Evolutionary conservation across 257 asterid species (phyloP), one percentile per base, ranked within the genome.

Genomic region (Leptodermis oblonga): DNA sequence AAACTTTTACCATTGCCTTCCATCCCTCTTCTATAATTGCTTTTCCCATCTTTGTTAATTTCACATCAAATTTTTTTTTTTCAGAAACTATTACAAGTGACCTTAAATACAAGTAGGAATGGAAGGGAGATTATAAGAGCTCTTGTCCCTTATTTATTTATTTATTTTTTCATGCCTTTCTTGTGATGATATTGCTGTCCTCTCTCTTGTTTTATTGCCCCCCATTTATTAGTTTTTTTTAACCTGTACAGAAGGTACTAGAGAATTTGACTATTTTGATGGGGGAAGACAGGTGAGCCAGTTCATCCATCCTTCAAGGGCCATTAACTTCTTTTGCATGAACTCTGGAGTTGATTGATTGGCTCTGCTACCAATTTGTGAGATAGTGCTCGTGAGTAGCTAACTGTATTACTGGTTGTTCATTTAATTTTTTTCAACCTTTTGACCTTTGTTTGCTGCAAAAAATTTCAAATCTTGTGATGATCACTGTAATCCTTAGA

Each of bases 361-460:
- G 70, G 67, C 52, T 73, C 60, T 55, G 41, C 68, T 77, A 60
- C 65, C 78, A 58, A 73, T 69, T 37, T 73, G 49, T 75, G 62
- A 67, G 83, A 36, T 70, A 55, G 62, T 59, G 65, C 88, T 75
- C 85, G 88, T 87, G 96, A 87, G 76, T 67, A 67, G 72, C 86
- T 87, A 80, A 65, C 95, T 86, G 90, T 81, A 78, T 80, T 80
- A 65, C 84, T 86, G 75, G 87, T 81, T 84, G 84, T 76, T 78
- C 85, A 81, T 86, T 83, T 80, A 82, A 81, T 81, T 77, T 62
- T 56, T 56, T 70, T 62, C 73, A 75, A 69, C 81, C 78, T 70
- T 79, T 39, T 72, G 76, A 62, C 72, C 68, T 83, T 62, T 68
- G 46, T 66, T 52, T 76, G 60, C 72, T 70, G 36, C 59, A 65